Evolutionary conservation across 2,329 filamentous ascomycete genomes (phyloP).

Genomic region (Fusarium udum): DNA sequence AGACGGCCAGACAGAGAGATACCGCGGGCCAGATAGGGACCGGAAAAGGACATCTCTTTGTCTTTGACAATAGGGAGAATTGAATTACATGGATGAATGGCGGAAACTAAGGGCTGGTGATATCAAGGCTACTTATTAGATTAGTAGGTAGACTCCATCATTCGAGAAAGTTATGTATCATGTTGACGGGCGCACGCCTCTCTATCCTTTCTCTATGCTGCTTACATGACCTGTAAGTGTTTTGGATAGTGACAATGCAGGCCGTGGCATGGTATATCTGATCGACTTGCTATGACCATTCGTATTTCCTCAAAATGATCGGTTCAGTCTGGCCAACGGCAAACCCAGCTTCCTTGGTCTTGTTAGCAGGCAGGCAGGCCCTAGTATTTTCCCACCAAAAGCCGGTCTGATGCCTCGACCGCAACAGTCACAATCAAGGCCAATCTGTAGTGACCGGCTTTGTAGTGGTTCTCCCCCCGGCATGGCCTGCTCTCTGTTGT

Average conservation of each 20-base stretch:
- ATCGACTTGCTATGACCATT: neutral
- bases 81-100: slow-evolving; percentile 8
- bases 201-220: neutral
- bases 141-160: neutral
- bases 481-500: slow-evolving; percentile 37
- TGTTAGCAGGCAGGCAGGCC: slow-evolving; percentile 1
- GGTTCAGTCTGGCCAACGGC: neutral
- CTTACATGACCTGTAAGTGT: slow-evolving; percentile 7
- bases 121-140: neutral
- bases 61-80: neutral
- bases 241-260: neutral
- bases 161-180: neutral
- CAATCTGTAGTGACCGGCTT: slow-evolving; percentile 29
- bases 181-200: neutral
- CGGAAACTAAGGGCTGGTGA: slow-evolving; percentile 1
- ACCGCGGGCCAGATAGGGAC: slow-evolving; percentile 9
- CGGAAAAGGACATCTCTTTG: slow-evolving; percentile 5
- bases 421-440: slow-evolving; percentile 1
- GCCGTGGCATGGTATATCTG: neutral
- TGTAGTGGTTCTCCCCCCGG: slow-evolving; percentile 26
- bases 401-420: slow-evolving; percentile 11
- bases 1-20: slow-evolving; percentile 5
- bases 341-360: slow-evolving; percentile 2
- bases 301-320: neutral
- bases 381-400: slow-evolving; percentile 21